A percentile compares a stretch with the other conserved stretches of the same genome.
These are phyloP conservation scores for Beta macrorhiza DNA, from an alignment of 179 eudicot genomes.

Conservation along the genomic window DNA sequence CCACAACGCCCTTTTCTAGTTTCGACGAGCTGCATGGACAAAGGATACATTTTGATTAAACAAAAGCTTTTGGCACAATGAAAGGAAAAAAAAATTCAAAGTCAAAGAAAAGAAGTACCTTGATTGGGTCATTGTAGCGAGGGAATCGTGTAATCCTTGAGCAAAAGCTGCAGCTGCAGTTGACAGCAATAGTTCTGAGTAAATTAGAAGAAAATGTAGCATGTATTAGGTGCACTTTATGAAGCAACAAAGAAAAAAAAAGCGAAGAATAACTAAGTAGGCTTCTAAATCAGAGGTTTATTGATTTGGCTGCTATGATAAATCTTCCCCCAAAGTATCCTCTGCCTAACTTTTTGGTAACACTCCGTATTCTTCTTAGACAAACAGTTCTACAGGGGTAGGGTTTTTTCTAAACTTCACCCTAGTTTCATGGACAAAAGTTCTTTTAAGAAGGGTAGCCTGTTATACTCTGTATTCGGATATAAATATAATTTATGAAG, in stretches of 20 bases:
- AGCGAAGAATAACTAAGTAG: not conserved
- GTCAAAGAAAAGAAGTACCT: slow-evolving; percentile 44
- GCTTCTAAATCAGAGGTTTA: not conserved
- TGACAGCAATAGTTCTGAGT: slow-evolving; percentile 21
- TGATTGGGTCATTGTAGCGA: slow-evolving; percentile 82
- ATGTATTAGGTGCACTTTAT: not conserved
- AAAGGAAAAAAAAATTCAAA: not conserved
- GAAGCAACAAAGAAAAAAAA: not conserved
- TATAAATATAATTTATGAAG: too few species aligned
- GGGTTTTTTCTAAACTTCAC: too few species aligned
- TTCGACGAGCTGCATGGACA: slow-evolving; percentile 74
- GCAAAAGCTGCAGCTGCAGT: slow-evolving; percentile 71
- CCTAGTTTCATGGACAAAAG: too few species aligned
- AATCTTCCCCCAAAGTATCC: not conserved
- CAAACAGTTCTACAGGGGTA: too few species aligned
- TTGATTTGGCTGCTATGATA: not conserved
- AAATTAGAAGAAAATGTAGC: slow-evolving; percentile 2
- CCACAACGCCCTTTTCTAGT: slow-evolving; percentile 98
- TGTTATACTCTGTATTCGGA: too few species aligned
- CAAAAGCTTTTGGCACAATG: slow-evolving; percentile 17
- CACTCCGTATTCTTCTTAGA: too few species aligned
- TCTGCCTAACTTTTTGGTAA: not conserved
- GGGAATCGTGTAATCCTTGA: slow-evolving; percentile 83
- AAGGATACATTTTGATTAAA: slow-evolving; percentile 14
- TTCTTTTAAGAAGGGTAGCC: too few species aligned